Base-by-base conservation (phyloP, 441 rosid species). In the Adansonia gregorii region DNA sequence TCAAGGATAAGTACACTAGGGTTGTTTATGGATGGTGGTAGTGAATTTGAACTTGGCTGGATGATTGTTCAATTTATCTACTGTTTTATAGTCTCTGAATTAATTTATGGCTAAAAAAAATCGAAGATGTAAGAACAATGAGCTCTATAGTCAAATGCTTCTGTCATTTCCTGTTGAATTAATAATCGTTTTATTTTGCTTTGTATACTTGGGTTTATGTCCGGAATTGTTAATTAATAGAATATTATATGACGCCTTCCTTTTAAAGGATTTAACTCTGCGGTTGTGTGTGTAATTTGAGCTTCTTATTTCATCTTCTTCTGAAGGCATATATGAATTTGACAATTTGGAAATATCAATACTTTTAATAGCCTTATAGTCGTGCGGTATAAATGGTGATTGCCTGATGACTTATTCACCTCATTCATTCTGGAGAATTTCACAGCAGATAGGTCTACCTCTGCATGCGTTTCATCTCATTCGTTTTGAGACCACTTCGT, bases 11-110 rank as follows among this genome's bases (percentile, higher is more conserved):
- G 78, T 91, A 70, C 58, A 7, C 74, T 22, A 81, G 85, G 78
- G 84, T 81, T 48, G 89, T 89, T 82, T 70, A 85, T 77, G 91
- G 92, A 6, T 73, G 85, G 86, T 86, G 80, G 79, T 60, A 22
- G 55, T 51, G 20, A n/a, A 35, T 51, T 3, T 51, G 17, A 15
- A 54, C 8, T 54, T 15, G 58, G 8, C n/a, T 60, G 2, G 4
- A 24, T 56, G 55, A 45, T 45, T 8, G 49, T 45, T 45, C 49
- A 45, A 8, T 45, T 45, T 8, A 9, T 8, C 49, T 45, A 45
- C 49, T 45, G 49, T 45, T 45, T 45, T 45, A 45, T 45, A 45
- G 49, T 45, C 49, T 45, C 10, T 45, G 11, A 66, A 27, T 12
- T 9, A 27, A 63, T 59, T 0, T 14, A 31, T 27, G 67, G 43